Conservation (phyloP, 1,139 yeast species). For the Suhomyces atakaporum region DNA sequence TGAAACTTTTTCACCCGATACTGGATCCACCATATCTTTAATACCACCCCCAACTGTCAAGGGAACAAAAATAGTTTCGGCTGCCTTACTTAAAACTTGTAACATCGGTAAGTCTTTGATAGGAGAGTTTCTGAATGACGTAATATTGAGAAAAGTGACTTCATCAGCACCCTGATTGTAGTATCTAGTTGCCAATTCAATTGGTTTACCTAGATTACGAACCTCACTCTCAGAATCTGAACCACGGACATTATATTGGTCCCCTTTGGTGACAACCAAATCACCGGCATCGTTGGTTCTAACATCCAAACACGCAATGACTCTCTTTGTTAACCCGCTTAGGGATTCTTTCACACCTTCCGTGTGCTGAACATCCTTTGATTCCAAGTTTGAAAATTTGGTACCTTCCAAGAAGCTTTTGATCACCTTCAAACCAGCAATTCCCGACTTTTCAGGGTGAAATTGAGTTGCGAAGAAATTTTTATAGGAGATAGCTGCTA, state of each 20-base stretch:
- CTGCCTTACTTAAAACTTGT: slow-evolving; percentile 78
- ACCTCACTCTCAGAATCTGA: slow-evolving; percentile 49
- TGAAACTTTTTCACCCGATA: slow-evolving; percentile 64
- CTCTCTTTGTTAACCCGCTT: slow-evolving; percentile 81
- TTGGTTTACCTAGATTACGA: slow-evolving; percentile 93
- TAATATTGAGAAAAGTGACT: slow-evolving; percentile 88
- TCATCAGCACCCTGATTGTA: slow-evolving; percentile 96
- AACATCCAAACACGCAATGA: slow-evolving; percentile 96
- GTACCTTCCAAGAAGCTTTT: slow-evolving; percentile 65
- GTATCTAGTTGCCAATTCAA: slow-evolving; percentile 85
- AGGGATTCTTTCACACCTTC: slow-evolving; percentile 47
- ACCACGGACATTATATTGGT: slow-evolving; percentile 95
- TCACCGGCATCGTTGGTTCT: slow-evolving; percentile 93
- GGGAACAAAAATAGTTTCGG: slow-evolving; percentile 92
- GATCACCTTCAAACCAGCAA: slow-evolving; percentile 79
- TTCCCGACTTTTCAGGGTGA: slow-evolving; percentile 96
- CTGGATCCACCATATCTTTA: slow-evolving; percentile 83
- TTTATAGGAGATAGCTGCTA: slow-evolving; percentile 78
- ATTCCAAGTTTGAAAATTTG: slow-evolving; percentile 26
- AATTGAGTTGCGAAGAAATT: slow-evolving; percentile 94
- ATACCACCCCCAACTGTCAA: slow-evolving; percentile 98
- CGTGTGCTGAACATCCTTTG: slow-evolving; percentile 21
- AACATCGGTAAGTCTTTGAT: slow-evolving; percentile 91
- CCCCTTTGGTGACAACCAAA: slow-evolving; percentile 95
- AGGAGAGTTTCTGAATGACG: slow-evolving; percentile 94